Evolutionary conservation across 2,329 filamentous ascomycete species (phyloP), one percentile per base, ranked within the genome.

Genomic region (Aspergillus thermomutatus): DNA sequence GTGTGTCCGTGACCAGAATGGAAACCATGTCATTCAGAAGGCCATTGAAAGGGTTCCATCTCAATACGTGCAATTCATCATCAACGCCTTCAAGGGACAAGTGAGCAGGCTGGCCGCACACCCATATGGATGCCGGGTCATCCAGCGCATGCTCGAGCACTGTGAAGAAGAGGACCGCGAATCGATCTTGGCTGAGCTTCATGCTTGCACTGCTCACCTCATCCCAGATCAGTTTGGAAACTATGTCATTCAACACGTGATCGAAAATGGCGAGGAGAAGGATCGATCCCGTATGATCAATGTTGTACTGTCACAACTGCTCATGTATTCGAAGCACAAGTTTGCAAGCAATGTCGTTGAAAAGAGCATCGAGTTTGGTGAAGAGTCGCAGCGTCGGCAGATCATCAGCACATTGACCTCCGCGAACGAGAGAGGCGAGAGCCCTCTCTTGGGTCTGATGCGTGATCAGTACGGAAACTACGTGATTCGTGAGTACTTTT

Each of bases 321-420:
- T 96, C 41, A 77, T 79, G 1, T 87, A 91, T 65, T 96, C 92
- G 26, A 96, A 92, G 79, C 91, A 97, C 78, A 99, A 99, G 72
- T 95, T 91, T 68, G 93, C 94, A 0, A 97, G 92, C 68, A 97
- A 99, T 66, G 93, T 99, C 2, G 93, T 99, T 0, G 94, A 99
- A 75, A 93, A 91, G 74, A 96, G 92, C 70, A 88, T 97, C 58
- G 80, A 88, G 54, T 84, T 82, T 63, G 91, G 90, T 21, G 85
- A 85, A 0, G 78, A 83, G 21, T 80, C 87, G 51, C 89, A 96
- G 70, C 86, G 89, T 52, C 82, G 80, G 34, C 80, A 82, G 31
- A 91, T 97, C 57, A 83, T 90, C 53, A 78, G 79, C 50, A 80
- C 84, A 57, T 77, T 92, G 26, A 86, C 82, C 1, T 80, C 80